Base-by-base conservation (phyloP, 192 early-diverging fungal genomes). In the Gryganskiella cystojenkinii region DNA sequence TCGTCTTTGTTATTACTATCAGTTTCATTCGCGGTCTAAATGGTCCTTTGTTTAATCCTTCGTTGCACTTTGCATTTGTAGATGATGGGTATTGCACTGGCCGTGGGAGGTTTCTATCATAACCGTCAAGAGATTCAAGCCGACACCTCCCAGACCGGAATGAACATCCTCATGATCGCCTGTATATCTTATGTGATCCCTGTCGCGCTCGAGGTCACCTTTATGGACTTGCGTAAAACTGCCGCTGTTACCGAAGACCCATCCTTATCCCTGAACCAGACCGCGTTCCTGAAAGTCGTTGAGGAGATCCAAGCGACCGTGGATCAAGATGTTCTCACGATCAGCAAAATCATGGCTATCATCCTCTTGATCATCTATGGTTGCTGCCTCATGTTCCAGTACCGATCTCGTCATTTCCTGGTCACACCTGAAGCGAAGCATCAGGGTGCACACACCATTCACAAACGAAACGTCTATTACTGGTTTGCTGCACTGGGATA, bases 321-420 rank as follows among this genome's bases (percentile, higher is more conserved):
- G 4, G 55, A 71, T 25, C 43, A 52, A 7, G 61, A 71, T 31
- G 28, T 64, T 25, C 67, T 88, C 46, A 87, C 64, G 1, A 69
- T 93, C 76, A 93, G 91, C 31, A 86, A 87, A 43, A 83, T 87
- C 47, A 91, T 89, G 14, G 81, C 93, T 1, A 72, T 92, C 22
- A 85, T 90, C 62, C 61, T 92, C 61, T 80, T 93, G 17, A 54
- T 91, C 51, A 82, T 90, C 35, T 93, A 93, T 52, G 79, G 88
- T 17, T 84, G 82, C 63, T 88, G 86, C 51, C 61, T 92, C 30
- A 78, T 88, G 40, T 92, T 89, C 72, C 90, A 92, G 54, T 68
- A 63, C 34, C 27, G 33, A 3, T 25, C 37, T 17, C 52, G 34
- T 24, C 58, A 15, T 43, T 73, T 73, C 20, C 49, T 71, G 70